Evolutionary conservation across 306 rosid species (phyloP).

Genomic region (Geum urbanum): DNA sequence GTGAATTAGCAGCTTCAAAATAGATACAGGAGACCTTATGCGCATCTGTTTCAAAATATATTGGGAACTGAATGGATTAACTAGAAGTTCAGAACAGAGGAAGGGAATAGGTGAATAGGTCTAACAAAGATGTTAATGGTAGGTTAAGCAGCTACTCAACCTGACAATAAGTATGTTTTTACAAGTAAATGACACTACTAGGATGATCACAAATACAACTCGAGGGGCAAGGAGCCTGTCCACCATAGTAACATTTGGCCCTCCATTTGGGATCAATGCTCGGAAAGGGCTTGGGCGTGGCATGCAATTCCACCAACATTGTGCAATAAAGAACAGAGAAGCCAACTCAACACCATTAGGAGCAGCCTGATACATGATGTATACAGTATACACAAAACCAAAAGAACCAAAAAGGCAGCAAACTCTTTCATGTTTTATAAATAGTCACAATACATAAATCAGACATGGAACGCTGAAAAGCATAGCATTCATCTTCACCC

Average conservation of each 20-base stretch:
- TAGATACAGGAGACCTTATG: no score
- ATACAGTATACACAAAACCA: slow-evolving; percentile 6
- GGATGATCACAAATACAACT: neutral
- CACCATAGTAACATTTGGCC: neutral
- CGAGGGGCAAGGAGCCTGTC: neutral
- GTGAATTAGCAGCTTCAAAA: no score
- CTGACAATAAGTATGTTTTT: neutral
- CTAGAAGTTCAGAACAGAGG: neutral
- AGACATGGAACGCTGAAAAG: no score
- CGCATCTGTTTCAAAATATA: neutral
- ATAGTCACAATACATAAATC: no score
- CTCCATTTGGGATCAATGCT: slow-evolving; percentile 6
- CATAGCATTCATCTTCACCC: no score
- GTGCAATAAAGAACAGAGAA: neutral
- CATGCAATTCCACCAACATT: neutral
- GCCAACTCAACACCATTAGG: neutral
- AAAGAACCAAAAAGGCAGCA: no score
- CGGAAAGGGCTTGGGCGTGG: neutral
- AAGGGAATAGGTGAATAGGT: no score
- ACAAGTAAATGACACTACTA: neutral
- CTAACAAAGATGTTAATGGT: no score
- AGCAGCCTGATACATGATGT: slow-evolving; percentile 2
- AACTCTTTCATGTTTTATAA: no score
- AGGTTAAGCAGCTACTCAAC: neutral
- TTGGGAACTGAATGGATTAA: neutral